phyloP scores from a whole-genome alignment of 75 land plant genomes.

The Pseudotsuga menziesii region DNA sequence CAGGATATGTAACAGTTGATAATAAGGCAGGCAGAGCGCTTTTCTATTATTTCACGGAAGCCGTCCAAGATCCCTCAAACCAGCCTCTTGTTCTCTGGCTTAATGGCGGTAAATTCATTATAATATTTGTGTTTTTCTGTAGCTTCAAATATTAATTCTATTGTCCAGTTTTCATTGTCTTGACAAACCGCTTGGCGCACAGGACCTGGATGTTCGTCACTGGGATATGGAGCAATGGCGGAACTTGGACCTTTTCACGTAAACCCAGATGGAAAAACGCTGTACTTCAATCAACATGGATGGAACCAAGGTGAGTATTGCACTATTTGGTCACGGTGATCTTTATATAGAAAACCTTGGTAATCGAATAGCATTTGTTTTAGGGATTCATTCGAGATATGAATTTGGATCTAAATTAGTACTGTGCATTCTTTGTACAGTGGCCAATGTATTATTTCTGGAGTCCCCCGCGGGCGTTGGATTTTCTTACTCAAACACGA shows the following conservation, averaged over 20 bases:
- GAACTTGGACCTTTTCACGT: slow-evolving; percentile 68
- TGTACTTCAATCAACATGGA: slow-evolving; percentile 38
- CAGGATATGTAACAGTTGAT: slow-evolving; percentile 67
- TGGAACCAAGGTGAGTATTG: slow-evolving; percentile 50
- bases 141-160: too few species aligned
- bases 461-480: too few species aligned
- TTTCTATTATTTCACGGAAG: slow-evolving; percentile 65
- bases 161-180: too few species aligned
- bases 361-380: too few species aligned
- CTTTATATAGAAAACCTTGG: too few species aligned
- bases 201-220: slow-evolving; percentile 92
- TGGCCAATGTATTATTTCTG: too few species aligned
- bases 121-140: background rate
- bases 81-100: slow-evolving; percentile 59
- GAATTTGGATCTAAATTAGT: too few species aligned
- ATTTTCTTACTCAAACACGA: too few species aligned
- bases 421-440: too few species aligned
- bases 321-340: too few species aligned
- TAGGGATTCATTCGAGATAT: too few species aligned
- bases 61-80: slow-evolving; percentile 17
- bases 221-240: slow-evolving; percentile 57
- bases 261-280: slow-evolving; percentile 50
- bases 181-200: slow-evolving; percentile 9
- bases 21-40: slow-evolving; percentile 49
- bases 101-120: slow-evolving; percentile 38